Evolutionary conservation across 306 rosid genomes (phyloP).

Genomic region (Cucurbita moschata): DNA sequence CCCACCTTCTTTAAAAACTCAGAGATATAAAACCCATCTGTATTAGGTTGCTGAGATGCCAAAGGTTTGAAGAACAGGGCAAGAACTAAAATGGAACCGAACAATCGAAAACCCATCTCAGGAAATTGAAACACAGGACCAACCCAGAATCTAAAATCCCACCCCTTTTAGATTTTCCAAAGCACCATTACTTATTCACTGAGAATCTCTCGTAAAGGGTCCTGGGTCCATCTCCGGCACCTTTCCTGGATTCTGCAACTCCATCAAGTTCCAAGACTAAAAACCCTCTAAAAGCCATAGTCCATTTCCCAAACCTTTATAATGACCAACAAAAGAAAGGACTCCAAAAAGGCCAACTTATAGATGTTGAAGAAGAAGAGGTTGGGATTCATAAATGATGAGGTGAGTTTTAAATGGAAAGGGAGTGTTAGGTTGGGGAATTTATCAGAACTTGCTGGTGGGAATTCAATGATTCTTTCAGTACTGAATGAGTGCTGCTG

Average conservation of each 20-base stretch:
- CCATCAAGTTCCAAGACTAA: slow-evolving; percentile 5
- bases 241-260: slow-evolving; percentile 20
- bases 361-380: slow-evolving; percentile 3
- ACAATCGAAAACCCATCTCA: slow-evolving; percentile 53
- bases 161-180: slow-evolving; percentile 2
- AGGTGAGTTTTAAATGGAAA: slow-evolving; percentile 14
- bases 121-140: background rate
- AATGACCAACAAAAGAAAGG: background rate
- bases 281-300: background rate
- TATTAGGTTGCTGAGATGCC: slow-evolving; percentile 64
- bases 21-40: slow-evolving; percentile 65
- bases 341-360: background rate
- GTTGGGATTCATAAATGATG: slow-evolving; percentile 39
- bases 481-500: slow-evolving; percentile 1
- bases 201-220: slow-evolving; percentile 17
- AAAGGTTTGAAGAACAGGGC: slow-evolving; percentile 49
- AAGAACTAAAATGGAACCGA: slow-evolving; percentile 46
- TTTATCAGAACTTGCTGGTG: slow-evolving; percentile 36
- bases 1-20: slow-evolving; percentile 53
- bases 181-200: slow-evolving; percentile 16
- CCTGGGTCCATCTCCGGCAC: slow-evolving; percentile 13
- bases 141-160: slow-evolving; percentile 16
- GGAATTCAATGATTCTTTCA: slow-evolving; percentile 58
- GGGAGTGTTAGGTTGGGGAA: slow-evolving; percentile 32
- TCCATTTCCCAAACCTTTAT: slow-evolving; percentile 9